Conservation (phyloP, 1,284 basidiomycete genomes). For the Earliella scabrosa region DNA sequence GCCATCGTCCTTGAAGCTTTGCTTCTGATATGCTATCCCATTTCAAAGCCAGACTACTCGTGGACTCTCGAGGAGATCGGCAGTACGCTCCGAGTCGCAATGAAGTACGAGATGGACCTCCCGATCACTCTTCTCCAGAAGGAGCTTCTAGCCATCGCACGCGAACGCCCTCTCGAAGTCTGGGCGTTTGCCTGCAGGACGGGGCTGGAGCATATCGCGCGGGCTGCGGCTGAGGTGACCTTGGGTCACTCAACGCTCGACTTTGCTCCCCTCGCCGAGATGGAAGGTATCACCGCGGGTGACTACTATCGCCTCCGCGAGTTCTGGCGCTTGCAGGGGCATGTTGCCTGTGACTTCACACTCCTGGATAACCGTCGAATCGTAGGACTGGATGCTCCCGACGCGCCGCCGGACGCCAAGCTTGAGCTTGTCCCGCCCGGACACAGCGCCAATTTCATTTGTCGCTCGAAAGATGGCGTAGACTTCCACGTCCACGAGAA, state of each 20-base stretch:
- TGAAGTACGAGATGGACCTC: slow-evolving; percentile 26
- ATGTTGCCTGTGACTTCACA: slow-evolving; percentile 4
- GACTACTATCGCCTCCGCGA: slow-evolving; percentile 20
- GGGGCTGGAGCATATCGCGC: slow-evolving; percentile 14
- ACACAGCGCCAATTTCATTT: neutral
- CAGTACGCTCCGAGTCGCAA: slow-evolving; percentile 15
- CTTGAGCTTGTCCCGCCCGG: neutral
- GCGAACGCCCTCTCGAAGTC: slow-evolving; percentile 1
- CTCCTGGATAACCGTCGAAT: too few species aligned
- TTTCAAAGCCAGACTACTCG: slow-evolving; percentile 2
- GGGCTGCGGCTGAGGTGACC: slow-evolving; percentile 7
- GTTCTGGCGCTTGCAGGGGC: slow-evolving; percentile 11
- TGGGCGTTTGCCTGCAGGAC: slow-evolving; percentile 19
- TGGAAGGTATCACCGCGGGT: slow-evolving; percentile 16
- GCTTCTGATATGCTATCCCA: slow-evolving; percentile 43
- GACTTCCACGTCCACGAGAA: neutral
- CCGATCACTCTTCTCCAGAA: slow-evolving; percentile 3
- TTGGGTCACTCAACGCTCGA: neutral
- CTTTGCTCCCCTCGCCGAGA: neutral
- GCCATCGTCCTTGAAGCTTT: slow-evolving; percentile 36
- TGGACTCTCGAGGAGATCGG: slow-evolving; percentile 2
- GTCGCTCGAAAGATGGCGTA: neutral
- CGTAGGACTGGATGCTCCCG: too few species aligned
- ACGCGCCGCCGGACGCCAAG: too few species aligned
- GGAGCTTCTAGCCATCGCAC: slow-evolving; percentile 1